A percentile compares a stretch with the other conserved stretches of the same genome.
Evolutionary conservation across 371 early-diverging fungal genomes (phyloP).

Genomic region (Cokeromyces recurvatus): DNA sequence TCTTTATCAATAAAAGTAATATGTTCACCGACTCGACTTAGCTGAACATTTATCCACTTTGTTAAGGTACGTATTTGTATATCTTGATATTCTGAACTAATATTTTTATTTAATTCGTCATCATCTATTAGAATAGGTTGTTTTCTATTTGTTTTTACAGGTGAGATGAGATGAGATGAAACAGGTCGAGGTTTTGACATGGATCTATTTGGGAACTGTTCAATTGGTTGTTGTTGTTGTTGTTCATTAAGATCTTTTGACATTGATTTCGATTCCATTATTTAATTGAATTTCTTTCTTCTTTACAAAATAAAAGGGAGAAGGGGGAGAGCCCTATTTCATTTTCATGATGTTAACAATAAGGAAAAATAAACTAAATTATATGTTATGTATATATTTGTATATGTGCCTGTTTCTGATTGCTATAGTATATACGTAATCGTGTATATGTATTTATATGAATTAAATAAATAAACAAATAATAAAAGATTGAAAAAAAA

Average conservation of each 20-base stretch:
- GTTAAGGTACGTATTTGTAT: constrained; percentile 77
- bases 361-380: no score
- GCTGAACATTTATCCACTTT: constrained; percentile 79
- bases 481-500: no score
- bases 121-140: constrained; percentile 3
- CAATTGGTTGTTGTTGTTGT: not conserved
- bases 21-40: constrained; percentile 42
- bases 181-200: constrained; percentile 1
- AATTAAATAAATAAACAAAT: no score
- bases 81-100: constrained; percentile 44
- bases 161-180: constrained; percentile 13
- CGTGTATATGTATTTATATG: no score
- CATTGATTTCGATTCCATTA: no score
- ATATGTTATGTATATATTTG: no score
- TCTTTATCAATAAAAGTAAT: constrained; percentile 47
- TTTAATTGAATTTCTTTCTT: no score
- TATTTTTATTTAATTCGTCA: constrained; percentile 26
- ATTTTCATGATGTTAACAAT: no score
- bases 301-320: no score
- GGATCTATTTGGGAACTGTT: constrained; percentile 7
- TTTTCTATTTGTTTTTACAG: constrained; percentile 16
- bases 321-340: no score
- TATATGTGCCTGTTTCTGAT: no score
- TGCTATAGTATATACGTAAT: no score
- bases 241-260: not conserved